Evolutionary conservation across 345 rosid species (phyloP), one percentile per base, ranked within the genome.

Genomic region (Salix viminalis): DNA sequence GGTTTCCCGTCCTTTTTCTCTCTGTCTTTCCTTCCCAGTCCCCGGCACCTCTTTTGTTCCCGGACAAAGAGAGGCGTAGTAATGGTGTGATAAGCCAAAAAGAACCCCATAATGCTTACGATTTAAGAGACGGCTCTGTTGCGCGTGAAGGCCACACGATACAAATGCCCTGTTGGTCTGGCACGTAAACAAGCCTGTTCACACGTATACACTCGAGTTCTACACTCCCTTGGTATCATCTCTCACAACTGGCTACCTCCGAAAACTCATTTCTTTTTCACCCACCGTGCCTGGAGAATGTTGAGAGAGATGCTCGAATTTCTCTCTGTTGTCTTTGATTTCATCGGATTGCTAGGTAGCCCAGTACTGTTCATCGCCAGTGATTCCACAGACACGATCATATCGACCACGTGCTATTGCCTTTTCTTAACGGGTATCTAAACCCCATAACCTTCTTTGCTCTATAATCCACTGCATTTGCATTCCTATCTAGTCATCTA

Each of bases 361-460:
- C 18, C 50, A 65, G 69, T 65, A 30, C 32, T 30, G 69, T 34
- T 65, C 12, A n/a, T 65, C 50, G 73, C 61, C 50, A 14, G 24
- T 48, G 62, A 42, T 39, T 48, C 64, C 73, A 70, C 62, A 24
- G 15, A 42, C 34, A 24, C 72, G 26, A 62, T 13, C 73, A 26
- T 70, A 70, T 70, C 62, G 64, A 65, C 39, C 77, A 65, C 70
- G 28, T 74, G 77, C 42, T 65, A 48, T 65, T 28, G 21, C 61
- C 36, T 18, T 65, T 74, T 52, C 48, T 75, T 64, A 64, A 62
- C 69, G 76, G 69, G 11, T 30, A 62, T 23, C 52, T 26, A 23
- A 5, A 64, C 70, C 76, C 61, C 61, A 74, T 65, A 65, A 64
- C 77, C 62, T 28, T 26, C 30, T 44, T 44, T 62, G 39, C 70